phyloP scores from a whole-genome alignment of 192 early-diverging fungal species.

The Cetraspora pellucida region DNA sequence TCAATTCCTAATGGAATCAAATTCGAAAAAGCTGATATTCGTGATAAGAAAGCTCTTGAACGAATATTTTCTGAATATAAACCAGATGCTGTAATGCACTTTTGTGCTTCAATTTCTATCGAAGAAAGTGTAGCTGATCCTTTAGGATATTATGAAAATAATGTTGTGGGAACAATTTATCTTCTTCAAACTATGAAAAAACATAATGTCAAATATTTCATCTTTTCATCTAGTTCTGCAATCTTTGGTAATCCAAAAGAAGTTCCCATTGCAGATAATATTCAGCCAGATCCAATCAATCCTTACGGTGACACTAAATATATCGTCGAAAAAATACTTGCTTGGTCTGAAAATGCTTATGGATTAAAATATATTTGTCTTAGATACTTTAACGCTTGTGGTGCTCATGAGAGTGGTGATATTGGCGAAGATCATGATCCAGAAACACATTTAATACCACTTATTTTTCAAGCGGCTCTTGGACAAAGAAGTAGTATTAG shows the following conservation, averaged over 20 bases:
- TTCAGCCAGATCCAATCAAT: slow-evolving; percentile 69
- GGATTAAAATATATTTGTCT: slow-evolving; percentile 56
- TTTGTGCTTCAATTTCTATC: slow-evolving; percentile 83
- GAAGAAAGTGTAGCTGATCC: slow-evolving; percentile 79
- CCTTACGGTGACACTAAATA: slow-evolving; percentile 93
- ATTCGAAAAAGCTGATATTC: slow-evolving; percentile 48
- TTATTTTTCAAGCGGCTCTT: slow-evolving; percentile 85
- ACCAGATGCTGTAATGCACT: slow-evolving; percentile 67
- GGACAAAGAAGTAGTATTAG: slow-evolving; percentile 81
- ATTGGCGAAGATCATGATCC: slow-evolving; percentile 92
- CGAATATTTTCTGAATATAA: slow-evolving; percentile 42
- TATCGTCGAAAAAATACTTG: slow-evolving; percentile 76
- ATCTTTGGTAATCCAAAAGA: slow-evolving; percentile 66
- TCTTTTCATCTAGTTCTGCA: slow-evolving; percentile 91
- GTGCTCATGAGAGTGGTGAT: slow-evolving; percentile 87
- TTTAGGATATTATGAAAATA: slow-evolving; percentile 88
- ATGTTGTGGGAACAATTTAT: slow-evolving; percentile 83
- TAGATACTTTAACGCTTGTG: slow-evolving; percentile 97
- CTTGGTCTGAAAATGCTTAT: slow-evolving; percentile 44
- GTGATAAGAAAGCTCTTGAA: slow-evolving; percentile 41
- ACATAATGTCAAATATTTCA: slow-evolving; percentile 80
- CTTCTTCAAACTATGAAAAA: slow-evolving; percentile 79
- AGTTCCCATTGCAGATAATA: slow-evolving; percentile 57
- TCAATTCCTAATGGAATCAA: slow-evolving; percentile 19
- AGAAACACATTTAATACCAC: slow-evolving; percentile 94